Evolutionary conservation across 176 grass and related monocot genomes (phyloP).

Genomic region (Triticum aestivum): IWGSC_CS_RefSeq_v2.1 NC_057798.1:192936179-192936678

Average conservation of each 20-base stretch:
- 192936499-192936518: constrained; percentile 6
- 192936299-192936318: neutral
- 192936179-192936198: neutral
- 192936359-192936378: neutral
- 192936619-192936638: neutral
- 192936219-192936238: neutral
- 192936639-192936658: neutral
- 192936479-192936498: neutral
- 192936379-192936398: neutral
- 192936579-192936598: neutral
- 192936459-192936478: neutral
- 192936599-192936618: neutral
- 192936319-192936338: neutral
- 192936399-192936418: neutral
- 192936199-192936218: neutral
- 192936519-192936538: neutral
- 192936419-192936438: neutral
- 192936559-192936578: neutral
- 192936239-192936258: neutral
- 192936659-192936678: neutral
- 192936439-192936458: constrained; percentile 22
- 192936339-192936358: constrained; percentile 26
- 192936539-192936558: constrained; percentile 4
- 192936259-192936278: neutral
- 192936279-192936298: neutral